A percentile compares a stretch with the other conserved stretches of the same genome.
These are phyloP conservation scores for Aureobasidium sp. DNA, from an alignment of 2,329 filamentous ascomycete genomes.

Conservation along the genomic window DNA sequence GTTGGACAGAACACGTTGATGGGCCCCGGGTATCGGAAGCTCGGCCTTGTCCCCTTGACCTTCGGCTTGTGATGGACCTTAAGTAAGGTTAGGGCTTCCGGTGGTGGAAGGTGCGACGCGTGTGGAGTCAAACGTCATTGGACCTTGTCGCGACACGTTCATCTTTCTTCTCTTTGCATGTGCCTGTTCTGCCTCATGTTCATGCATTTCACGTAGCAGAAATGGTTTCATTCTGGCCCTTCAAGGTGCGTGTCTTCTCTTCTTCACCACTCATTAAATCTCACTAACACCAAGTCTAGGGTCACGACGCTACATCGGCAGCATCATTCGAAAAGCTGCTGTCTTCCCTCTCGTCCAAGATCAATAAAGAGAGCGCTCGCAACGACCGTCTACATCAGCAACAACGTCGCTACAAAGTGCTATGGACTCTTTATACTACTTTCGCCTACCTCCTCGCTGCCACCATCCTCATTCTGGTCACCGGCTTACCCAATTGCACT, in stretches of 20 bases:
- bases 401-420: constrained; percentile 70
- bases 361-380: constrained; percentile 62
- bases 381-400: constrained; percentile 67
- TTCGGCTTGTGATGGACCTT: neutral
- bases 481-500: constrained; percentile 75
- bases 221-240: constrained; percentile 88
- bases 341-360: constrained; percentile 73
- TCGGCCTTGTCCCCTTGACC: neutral
- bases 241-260: constrained; percentile 51
- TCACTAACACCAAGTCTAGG: constrained; percentile 41
- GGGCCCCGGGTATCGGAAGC: neutral
- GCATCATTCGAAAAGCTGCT: constrained; percentile 91
- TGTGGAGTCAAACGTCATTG: neutral
- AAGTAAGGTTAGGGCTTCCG: neutral
- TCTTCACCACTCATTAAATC: neutral
- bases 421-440: constrained; percentile 83
- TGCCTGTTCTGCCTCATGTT: neutral
- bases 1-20: neutral
- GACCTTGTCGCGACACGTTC: neutral
- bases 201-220: constrained; percentile 14
- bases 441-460: constrained; percentile 86
- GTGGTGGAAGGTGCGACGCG: neutral
- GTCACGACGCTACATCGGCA: constrained; percentile 70
- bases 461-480: constrained; percentile 73
- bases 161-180: neutral